Conservation (phyloP, 2,329 filamentous ascomycete genomes). For the Cordyceps farinosa region DNA sequence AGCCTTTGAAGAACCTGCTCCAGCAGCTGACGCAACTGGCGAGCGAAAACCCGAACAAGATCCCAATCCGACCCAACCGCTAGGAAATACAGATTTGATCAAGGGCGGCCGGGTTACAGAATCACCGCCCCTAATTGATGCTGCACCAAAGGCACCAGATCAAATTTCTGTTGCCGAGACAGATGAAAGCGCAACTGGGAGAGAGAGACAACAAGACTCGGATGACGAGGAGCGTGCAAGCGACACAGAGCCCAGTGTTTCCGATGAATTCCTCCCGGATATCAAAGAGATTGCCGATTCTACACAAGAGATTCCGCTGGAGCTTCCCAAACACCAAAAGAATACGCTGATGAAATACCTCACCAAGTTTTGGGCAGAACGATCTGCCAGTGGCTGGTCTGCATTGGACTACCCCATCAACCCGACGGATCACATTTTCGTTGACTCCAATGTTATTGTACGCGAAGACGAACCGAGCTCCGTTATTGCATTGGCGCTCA, state of each 20-base stretch:
- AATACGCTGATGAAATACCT: slow-evolving; percentile 92
- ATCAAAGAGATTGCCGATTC: slow-evolving; percentile 61
- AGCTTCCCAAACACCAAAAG: slow-evolving; percentile 89
- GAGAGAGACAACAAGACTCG: slow-evolving; percentile 53
- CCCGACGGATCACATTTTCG: slow-evolving; percentile 88
- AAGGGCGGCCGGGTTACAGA: slow-evolving; percentile 23
- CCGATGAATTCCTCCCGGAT: slow-evolving; percentile 65
- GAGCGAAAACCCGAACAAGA: slow-evolving; percentile 28
- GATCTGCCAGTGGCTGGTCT: slow-evolving; percentile 92
- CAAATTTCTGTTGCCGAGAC: slow-evolving; percentile 27
- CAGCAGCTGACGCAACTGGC: slow-evolving; percentile 53
- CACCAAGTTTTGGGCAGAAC: slow-evolving; percentile 97
- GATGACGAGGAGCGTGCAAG: slow-evolving; percentile 67
- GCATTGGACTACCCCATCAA: slow-evolving; percentile 88
- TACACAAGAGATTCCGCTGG: slow-evolving; percentile 59
- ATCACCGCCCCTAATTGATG: slow-evolving; percentile 24
- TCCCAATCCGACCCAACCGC: slow-evolving; percentile 21
- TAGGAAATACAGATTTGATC: not conserved
- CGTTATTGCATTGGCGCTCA: slow-evolving; percentile 87
- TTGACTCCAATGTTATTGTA: slow-evolving; percentile 94
- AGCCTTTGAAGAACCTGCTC: slow-evolving; percentile 77
- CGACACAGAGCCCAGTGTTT: slow-evolving; percentile 66
- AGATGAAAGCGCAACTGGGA: slow-evolving; percentile 28
- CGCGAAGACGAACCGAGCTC: slow-evolving; percentile 97
- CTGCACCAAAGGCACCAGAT: slow-evolving; percentile 24